These are phyloP conservation scores for Wallacemonas sp. DNA, from an alignment of 208 protist genomes.

Conservation along the genomic window DNA sequence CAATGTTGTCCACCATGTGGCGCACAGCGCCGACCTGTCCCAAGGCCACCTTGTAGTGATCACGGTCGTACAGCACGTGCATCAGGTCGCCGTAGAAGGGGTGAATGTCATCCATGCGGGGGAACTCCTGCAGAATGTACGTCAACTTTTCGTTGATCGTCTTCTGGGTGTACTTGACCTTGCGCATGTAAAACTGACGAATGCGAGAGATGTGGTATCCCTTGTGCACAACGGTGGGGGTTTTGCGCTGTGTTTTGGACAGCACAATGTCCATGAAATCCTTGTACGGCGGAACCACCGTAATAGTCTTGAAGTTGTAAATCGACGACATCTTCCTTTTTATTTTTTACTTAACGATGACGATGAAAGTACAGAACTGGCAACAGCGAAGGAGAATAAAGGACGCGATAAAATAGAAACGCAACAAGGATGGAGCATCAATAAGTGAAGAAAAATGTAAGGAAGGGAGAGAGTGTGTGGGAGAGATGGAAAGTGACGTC, in stretches of 20 bases:
- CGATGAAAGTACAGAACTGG: neutral
- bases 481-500: no score
- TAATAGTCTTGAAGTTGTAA: constrained; percentile 99
- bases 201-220: constrained; percentile 99
- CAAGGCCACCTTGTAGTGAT: constrained; percentile 99
- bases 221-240: constrained; percentile 99
- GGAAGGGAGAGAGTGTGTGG: no score
- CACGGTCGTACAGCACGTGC: constrained; percentile 99
- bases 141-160: constrained; percentile 98
- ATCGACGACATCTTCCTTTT: constrained; percentile 63
- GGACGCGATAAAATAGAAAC: no score
- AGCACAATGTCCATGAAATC: constrained; percentile 99
- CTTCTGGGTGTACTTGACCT: constrained; percentile 99
- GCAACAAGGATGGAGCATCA: no score
- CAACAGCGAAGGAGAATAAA: no score
- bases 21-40: constrained; percentile 98
- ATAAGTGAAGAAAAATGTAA: no score
- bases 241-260: constrained; percentile 99
- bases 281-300: constrained; percentile 96
- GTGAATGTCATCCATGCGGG: constrained; percentile 98
- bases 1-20: constrained; percentile 98
- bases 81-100: constrained; percentile 99
- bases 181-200: constrained; percentile 99
- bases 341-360: no score
- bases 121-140: constrained; percentile 97